Evolutionary conservation across 805 yeast species (phyloP), one percentile per base, ranked within the genome.

Genomic region (Nakazawaea ishiwadae): DNA sequence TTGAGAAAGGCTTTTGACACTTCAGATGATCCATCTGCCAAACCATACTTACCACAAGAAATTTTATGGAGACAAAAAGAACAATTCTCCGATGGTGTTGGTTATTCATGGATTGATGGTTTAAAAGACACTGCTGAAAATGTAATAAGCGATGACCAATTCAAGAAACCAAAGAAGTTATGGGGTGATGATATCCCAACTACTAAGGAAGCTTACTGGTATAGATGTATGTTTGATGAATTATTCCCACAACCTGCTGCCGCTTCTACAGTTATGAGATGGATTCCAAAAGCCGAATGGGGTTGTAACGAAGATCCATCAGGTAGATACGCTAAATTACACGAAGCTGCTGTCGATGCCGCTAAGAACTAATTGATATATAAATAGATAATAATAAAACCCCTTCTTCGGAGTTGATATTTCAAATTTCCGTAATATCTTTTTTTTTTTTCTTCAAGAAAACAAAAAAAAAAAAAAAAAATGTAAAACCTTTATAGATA

Each of bases 261-360:
- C 50, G 97, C 96, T 45, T 70, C 80, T 31, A 93, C 99, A 15
- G 99, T 93, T 46, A 89, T 87, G 97, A 84, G 99, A 77, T 93
- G 99, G 99, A 69, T 93, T 67, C 99, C 99, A 63, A 93, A 93
- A 77, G 98, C 98, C 49, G 99, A 93, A 66, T 93, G 99, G 99
- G 99, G 99, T 52, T 93, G 99, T 71, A 89, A 90, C 59, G 96
- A 83, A 56, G 99, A 93, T 68, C 99, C 99, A 41, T 85, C 96
- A 43, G 99, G 99, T 51, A 86, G 99, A 72, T 91, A 73, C 61
- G 97, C 96, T 53, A 79, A 85, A 71, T 79, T 84, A 54, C 99
- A 93, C 65, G 90, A 85, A 43, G 63, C 82, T 55, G 77, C 82
- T 50, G 76, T 81, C 47, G 61, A 59, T 18, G 56, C 56, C 14